Evolutionary conservation across 1,284 basidiomycete species (phyloP), one percentile per base, ranked within the genome.

Genomic region (Paramarasmius palmivorus): DNA sequence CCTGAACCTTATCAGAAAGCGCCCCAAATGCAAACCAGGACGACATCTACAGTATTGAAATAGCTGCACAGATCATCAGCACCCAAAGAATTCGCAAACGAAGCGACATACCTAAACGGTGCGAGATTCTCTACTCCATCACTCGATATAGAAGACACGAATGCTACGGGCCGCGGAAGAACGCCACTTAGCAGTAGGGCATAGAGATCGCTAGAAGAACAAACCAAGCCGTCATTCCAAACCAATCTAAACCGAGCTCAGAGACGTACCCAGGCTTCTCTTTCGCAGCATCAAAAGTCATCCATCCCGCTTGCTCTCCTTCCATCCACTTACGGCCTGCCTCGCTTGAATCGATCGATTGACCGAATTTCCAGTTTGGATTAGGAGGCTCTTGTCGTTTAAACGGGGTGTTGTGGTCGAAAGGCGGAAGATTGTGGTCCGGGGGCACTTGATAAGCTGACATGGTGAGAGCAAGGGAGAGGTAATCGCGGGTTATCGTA

Each of bases 141-240:
- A 4, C 71, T 68, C 1, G 76, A 74, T 35, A 85, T 57, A 7
- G 80, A 80, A 7, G 87, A 88, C 4, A 88, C 78, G 57, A 90
- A 87, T 0, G 82, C 88, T 50, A 90, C 77, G 2, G 88, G 88
- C 40, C 88, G 74, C 0, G 88, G 88, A 19, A 76, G 74, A 41
- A 88, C 76, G 2, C 81, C 83, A n/a, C 78, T 78, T 20, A 81
- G 77, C 69, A 87, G 70, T 54, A 87, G 63, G 42, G 69, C 64
- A 60, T 83, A 80, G 3, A 78, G 25, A 49, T 67, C 62, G 46
- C 76, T 74, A 52, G 32, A 40, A 29, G 20, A 37, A 10, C 34
- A 38, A 36, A 15, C 35, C 26, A 32, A 25, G 4, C 23, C 9
- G 22, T 53, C 32, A 12, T 15, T 37, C 6, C 22, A 19, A 12